These are phyloP conservation scores for Mucor racemosus DNA, from an alignment of 371 early-diverging fungal species.

Conservation along the genomic window DNA sequence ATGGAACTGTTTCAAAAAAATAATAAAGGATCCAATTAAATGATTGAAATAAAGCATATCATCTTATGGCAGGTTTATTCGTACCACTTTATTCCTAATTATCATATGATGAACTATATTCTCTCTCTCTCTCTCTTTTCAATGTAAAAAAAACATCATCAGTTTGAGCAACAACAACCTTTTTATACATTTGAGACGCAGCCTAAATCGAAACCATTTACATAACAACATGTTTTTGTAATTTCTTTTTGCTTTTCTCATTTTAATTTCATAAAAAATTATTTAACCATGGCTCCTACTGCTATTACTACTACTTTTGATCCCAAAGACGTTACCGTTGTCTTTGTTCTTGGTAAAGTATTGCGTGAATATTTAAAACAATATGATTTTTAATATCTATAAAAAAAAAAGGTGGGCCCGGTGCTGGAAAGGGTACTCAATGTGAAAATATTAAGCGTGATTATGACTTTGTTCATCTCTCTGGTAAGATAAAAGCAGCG, in stretches of 20 bases:
- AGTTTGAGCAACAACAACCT: too few relatives aligned
- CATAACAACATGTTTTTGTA: not conserved
- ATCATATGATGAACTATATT: not conserved
- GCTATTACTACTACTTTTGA: constrained; percentile 34
- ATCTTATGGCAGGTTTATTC: not conserved
- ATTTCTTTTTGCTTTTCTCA: constrained; percentile 2
- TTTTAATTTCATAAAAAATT: constrained; percentile 12
- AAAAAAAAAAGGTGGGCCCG: constrained; percentile 74
- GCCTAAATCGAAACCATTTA: not conserved
- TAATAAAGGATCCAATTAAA: not conserved
- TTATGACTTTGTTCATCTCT: constrained; percentile 93
- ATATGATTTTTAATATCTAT: not conserved
- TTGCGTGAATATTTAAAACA: not conserved
- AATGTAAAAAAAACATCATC: not conserved
- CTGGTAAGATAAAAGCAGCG: constrained; percentile 58
- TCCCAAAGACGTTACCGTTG: constrained; percentile 61
- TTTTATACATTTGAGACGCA: not conserved
- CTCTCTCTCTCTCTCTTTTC: not conserved
- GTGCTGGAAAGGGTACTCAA: constrained; percentile 95
- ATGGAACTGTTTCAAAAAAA: constrained; percentile 1
- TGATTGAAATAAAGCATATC: not conserved
- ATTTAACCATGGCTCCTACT: not conserved
- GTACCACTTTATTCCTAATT: not conserved
- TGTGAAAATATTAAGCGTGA: constrained; percentile 86
- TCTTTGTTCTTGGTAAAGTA: constrained; percentile 74